Evolutionary conservation across 176 grass and related monocot genomes (phyloP), one percentile per base, ranked within the genome.

Genomic region (Cenchrus americanus): DNA sequence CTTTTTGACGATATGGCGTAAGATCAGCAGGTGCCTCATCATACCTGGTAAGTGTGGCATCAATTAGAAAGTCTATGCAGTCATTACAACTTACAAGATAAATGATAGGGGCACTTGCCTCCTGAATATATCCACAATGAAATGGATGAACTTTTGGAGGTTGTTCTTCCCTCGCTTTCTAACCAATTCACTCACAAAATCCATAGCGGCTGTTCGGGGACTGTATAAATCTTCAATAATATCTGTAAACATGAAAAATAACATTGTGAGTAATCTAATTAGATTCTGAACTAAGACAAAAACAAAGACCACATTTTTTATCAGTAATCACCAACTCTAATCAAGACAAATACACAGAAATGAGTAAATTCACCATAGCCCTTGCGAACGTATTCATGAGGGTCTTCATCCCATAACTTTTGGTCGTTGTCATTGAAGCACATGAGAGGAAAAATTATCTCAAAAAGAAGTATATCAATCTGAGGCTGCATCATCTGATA

Each of bases 361-460:
- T 55, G 47, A 40, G 48, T 34, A 88, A 72, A 65, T 77, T 85
- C 86, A 98, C 96, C 96, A 91, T 98, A 95, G 21, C 96, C 93
- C 85, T 98, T 98, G 17, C 96, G 86, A 82, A 98, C 96, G 85
- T 98, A 98, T 78, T 98, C 96, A 81, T 98, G 96, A 92, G 96
- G 96, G 76, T 98, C 96, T 84, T 98, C 96, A 6, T 83, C 88
- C 96, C 96, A 98, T 84, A 98, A 88, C 66, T 84, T 93, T 79
- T 93, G 89, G 76, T 98, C 96, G n/a, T 91, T 93, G 64, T 98
- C 93, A 71, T 90, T 98, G 85, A 95, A 98, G 85, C 96, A 98
- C 96, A 98, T 98, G 15, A 98, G 88, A 84, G 93, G 96, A 72
- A 98, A 98, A 68, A 93, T 89, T 81, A 98, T 98, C 68, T 98